Base-by-base conservation (phyloP, 179 eudicot genomes). In the Silene noctiflora region DNA sequence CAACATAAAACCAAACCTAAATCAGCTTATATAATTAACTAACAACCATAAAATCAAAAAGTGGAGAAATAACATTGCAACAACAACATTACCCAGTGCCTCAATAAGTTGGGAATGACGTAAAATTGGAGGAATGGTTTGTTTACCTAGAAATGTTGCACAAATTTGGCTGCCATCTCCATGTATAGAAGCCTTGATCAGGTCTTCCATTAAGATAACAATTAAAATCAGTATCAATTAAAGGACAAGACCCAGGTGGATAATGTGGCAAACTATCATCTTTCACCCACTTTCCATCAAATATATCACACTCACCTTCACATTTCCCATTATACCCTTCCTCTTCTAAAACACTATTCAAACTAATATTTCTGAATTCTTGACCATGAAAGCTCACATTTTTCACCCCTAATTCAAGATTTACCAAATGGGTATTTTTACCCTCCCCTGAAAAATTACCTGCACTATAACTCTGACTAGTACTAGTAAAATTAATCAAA, bases 281-380 rank as follows among this genome's bases (percentile, higher is more conserved):
- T 67, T 81, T 89, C 24, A 89, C 90, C 98, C 97, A 94, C 82
- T 81, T 85, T 5, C 98, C 97, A 84, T 90, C 82, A 82, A 80
- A 94, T 10, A 90, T 79, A 81, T 94, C 90, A 88, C 98, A 92
- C 8, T 75, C 76, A 39, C 46, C 46, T 44, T 62, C 71, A 11
- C 6, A 10, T 44, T 44, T 11, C 13, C 51, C 51, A 62, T 29
- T 27, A 67, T 20, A 31, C 33, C 17, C 53, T 62, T 60, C 75
- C 53, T 13, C 19, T 7, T 61, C 25, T 17, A 20, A 9, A 65
- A 12, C 9, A 16, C 29, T 29, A 13, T 21, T 25, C 48, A 8
- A 14, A 46, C 42, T 53, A 1, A 53, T 48, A 24, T 19, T 72
- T 71, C 80, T 72, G 22, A 53, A 33, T 72, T 81, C 78, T 19